Conservation (phyloP, 441 rosid species). For the Erysimum pusillum region DNA sequence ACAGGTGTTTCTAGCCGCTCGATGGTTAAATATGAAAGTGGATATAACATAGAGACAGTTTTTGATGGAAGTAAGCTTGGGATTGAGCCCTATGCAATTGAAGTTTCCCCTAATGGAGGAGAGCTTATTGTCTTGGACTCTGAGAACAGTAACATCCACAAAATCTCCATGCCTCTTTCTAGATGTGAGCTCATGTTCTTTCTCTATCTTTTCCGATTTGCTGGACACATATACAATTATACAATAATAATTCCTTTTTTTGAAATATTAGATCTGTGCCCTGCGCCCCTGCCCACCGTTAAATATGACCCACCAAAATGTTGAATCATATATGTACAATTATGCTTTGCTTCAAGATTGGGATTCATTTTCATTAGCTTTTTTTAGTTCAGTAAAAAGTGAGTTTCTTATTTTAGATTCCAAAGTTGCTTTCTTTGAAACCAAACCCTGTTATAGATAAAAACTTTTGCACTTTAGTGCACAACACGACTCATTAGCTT, state of each 20-base stretch:
- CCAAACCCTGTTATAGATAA: conserved; percentile 9
- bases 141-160: conserved; percentile 70
- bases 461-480: conserved; percentile 54
- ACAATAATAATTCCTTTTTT: not conserved
- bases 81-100: conserved; percentile 66
- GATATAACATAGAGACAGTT: conserved; percentile 79
- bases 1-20: conserved; percentile 71
- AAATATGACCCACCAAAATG: conserved; percentile 41
- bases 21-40: conserved; percentile 77
- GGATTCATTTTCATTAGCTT: conserved; percentile 36
- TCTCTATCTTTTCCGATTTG: too few species aligned
- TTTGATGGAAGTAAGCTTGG: conserved; percentile 81
- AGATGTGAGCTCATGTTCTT: conserved; percentile 53
- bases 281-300: not conserved
- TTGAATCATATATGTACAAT: conserved; percentile 13
- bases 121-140: conserved; percentile 73
- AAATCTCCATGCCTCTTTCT: conserved; percentile 71
- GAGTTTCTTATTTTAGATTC: conserved; percentile 37
- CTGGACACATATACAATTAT: not conserved
- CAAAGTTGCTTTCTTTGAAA: conserved; percentile 14
- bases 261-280: not conserved
- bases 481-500: conserved; percentile 52
- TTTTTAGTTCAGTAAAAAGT: conserved; percentile 19
- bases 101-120: conserved; percentile 58
- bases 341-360: conserved; percentile 56